These are phyloP conservation scores for Pyrus betulifolia DNA, from an alignment of 306 rosid species.

Conservation along the genomic window DNA sequence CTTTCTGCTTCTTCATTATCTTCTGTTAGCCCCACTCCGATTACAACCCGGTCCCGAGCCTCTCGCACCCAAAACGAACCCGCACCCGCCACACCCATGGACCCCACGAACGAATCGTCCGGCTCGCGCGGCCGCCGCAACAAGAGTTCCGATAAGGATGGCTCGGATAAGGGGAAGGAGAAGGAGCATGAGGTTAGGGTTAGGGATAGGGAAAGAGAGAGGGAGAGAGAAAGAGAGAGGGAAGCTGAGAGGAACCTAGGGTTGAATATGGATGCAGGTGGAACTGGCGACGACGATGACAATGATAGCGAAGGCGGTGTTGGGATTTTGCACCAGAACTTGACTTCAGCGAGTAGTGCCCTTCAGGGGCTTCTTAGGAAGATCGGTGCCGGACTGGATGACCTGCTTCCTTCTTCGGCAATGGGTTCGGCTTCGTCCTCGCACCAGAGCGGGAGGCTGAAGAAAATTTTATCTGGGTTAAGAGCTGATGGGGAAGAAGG, in stretches of 20 bases:
- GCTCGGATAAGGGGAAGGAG: constrained; percentile 70
- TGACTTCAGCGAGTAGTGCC: constrained; percentile 95
- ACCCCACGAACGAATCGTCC: constrained; percentile 72
- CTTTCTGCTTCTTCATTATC: constrained; percentile 36
- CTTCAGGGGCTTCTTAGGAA: constrained; percentile 90
- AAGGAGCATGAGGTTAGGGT: constrained; percentile 88
- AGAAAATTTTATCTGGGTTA: constrained; percentile 78
- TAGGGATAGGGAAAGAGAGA: constrained; percentile 73
- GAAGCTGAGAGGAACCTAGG: constrained; percentile 52
- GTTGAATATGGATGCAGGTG: constrained; percentile 53
- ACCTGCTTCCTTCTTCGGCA: constrained; percentile 72
- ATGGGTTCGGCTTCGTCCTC: constrained; percentile 72
- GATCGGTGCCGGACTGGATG: constrained; percentile 96
- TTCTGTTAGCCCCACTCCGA: constrained; percentile 16
- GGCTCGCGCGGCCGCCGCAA: constrained; percentile 77
- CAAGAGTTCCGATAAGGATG: constrained; percentile 60
- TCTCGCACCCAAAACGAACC: constrained; percentile 33
- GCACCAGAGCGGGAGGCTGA: constrained; percentile 87
- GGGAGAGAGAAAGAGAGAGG: constrained; percentile 43
- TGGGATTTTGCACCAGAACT: constrained; percentile 67
- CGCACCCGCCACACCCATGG: constrained; percentile 46
- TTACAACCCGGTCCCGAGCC: constrained; percentile 70
- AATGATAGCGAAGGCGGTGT: constrained; percentile 83
- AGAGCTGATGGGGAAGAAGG: constrained; percentile 97
- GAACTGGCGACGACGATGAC: constrained; percentile 63